A percentile compares a stretch with the other conserved stretches of the same genome.
These are phyloP conservation scores for Gossypium anomalum DNA, from an alignment of 345 rosid species.

Conservation along the genomic window DNA sequence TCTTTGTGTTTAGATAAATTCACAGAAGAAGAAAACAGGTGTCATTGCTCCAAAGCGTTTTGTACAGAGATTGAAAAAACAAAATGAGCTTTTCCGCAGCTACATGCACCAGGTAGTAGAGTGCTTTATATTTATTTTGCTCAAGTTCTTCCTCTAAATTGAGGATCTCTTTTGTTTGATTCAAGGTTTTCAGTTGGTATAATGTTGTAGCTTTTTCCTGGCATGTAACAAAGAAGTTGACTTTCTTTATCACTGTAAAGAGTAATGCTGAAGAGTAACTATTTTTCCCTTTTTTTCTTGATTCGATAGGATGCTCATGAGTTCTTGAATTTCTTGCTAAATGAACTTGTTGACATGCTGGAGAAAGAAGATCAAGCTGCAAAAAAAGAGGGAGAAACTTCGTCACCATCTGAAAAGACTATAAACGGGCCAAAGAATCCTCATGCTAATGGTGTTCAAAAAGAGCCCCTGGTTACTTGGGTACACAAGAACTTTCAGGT, in stretches of 20 bases:
- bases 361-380: constrained; percentile 91
- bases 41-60: constrained; percentile 98
- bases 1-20: constrained; percentile 65
- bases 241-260: not conserved
- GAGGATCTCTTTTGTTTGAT: not conserved
- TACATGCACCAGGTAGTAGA: constrained; percentile 95
- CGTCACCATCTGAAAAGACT: constrained; percentile 69
- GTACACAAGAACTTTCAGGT: constrained; percentile 98
- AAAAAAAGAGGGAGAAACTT: constrained; percentile 66
- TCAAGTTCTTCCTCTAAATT: not conserved
- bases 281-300: not conserved
- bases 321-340: constrained; percentile 88
- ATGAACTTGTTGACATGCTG: constrained; percentile 95
- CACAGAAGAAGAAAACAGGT: constrained; percentile 98
- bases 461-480: constrained; percentile 95
- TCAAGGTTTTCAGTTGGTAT: not conserved
- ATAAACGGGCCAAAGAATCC: constrained; percentile 63
- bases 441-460: constrained; percentile 66
- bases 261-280: not conserved
- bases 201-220: constrained; percentile 11
- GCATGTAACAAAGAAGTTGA: not conserved
- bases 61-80: constrained; percentile 96
- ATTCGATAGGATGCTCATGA: constrained; percentile 90
- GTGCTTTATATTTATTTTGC: not conserved
- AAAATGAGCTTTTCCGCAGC: constrained; percentile 96